phyloP scores from a whole-genome alignment of 805 yeast species.

The Candida nitratophila region DNA sequence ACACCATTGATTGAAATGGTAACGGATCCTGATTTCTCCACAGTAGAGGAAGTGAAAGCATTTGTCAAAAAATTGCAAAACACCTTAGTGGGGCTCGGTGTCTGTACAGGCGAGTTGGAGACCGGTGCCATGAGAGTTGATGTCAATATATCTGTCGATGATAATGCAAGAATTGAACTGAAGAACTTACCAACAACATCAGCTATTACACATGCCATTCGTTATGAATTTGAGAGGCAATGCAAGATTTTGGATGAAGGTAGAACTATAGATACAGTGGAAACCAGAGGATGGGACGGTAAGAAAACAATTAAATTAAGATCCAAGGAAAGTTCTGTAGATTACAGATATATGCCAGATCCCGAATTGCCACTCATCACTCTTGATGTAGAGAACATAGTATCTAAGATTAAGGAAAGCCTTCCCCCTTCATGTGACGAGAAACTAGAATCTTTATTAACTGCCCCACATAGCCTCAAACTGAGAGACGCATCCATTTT shows the following conservation, averaged over 20 bases:
- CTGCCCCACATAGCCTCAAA: slow-evolving; percentile 48
- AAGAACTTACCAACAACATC: slow-evolving; percentile 83
- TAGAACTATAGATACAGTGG: slow-evolving; percentile 24
- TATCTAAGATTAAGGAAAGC: slow-evolving; percentile 28
- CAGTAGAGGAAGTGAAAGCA: slow-evolving; percentile 59
- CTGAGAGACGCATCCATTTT: slow-evolving; percentile 72
- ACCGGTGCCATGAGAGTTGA: slow-evolving; percentile 94
- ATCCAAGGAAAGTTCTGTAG: slow-evolving; percentile 73
- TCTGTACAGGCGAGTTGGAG: slow-evolving; percentile 88
- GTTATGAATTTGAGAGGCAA: slow-evolving; percentile 71
- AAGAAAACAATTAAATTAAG: slow-evolving; percentile 57
- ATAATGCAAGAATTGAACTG: slow-evolving; percentile 72
- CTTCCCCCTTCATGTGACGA: slow-evolving; percentile 62
- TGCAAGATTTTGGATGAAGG: slow-evolving; percentile 35
- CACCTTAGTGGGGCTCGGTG: slow-evolving; percentile 56
- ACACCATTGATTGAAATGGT: slow-evolving; percentile 87
- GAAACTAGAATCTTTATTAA: slow-evolving; percentile 36
- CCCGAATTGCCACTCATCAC: slow-evolving; percentile 68
- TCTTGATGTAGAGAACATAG: slow-evolving; percentile 36
- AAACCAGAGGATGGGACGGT: slow-evolving; percentile 95
- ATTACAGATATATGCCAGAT: slow-evolving; percentile 92
- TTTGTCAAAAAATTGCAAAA: slow-evolving; percentile 79
- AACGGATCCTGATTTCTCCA: slow-evolving; percentile 78
- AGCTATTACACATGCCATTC: slow-evolving; percentile 71
- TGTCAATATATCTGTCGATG: slow-evolving; percentile 79